Percentiles rank a stretch among this genome's conserved stretches.
phyloP scores from a whole-genome alignment of 805 yeast species.

The Saturnispora ahearnii region DNA sequence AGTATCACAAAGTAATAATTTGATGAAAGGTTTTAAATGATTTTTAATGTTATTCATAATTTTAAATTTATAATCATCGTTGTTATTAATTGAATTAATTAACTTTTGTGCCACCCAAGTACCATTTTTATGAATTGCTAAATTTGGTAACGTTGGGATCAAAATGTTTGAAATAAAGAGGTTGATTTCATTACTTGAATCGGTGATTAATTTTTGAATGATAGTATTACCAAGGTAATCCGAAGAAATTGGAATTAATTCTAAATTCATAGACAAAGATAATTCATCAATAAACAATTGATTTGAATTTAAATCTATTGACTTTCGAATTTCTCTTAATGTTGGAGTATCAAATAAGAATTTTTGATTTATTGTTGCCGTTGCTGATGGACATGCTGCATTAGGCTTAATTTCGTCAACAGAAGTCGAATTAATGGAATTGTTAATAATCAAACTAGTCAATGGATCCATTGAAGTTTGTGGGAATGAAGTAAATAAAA shows the following conservation, averaged over 20 bases:
- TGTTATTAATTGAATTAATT: slow-evolving; percentile 50
- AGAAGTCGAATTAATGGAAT: background rate
- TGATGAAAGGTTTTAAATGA: slow-evolving; percentile 70
- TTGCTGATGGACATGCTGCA: no score
- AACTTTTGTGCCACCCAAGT: slow-evolving; percentile 99
- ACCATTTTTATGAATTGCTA: slow-evolving; percentile 95
- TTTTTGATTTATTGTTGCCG: background rate
- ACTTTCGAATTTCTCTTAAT: background rate
- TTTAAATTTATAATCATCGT: slow-evolving; percentile 26
- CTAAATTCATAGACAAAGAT: slow-evolving; percentile 76
- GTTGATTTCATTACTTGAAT: slow-evolving; percentile 59
- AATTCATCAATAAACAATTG: slow-evolving; percentile 68
- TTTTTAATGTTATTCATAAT: slow-evolving; percentile 51
- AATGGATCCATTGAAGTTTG: background rate
- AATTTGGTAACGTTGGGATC: slow-evolving; percentile 73
- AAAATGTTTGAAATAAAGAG: slow-evolving; percentile 74
- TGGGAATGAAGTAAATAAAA: background rate
- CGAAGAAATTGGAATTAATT: slow-evolving; percentile 81
- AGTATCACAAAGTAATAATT: slow-evolving; percentile 84
- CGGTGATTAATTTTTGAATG: slow-evolving; percentile 80
- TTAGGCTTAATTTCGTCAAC: background rate
- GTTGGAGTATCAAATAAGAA: background rate
- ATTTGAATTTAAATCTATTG: slow-evolving; percentile 23
- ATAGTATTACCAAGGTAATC: slow-evolving; percentile 95
- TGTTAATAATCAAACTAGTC: background rate